Percentiles rank a stretch among this genome's conserved stretches.
These are phyloP conservation scores for Cicer bijugum DNA, from an alignment of 306 rosid genomes.

Conservation along the genomic window DNA sequence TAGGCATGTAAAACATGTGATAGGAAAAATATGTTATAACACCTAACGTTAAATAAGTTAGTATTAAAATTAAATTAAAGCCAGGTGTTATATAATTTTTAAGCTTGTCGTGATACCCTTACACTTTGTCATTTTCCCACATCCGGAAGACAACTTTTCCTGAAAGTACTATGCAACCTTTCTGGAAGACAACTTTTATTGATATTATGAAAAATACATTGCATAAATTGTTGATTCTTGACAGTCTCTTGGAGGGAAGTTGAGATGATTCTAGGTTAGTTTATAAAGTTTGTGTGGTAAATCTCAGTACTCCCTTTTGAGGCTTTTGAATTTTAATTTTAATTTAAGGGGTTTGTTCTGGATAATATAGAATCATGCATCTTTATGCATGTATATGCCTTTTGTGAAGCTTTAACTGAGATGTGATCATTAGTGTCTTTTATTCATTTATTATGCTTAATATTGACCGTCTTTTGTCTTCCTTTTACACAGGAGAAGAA, in stretches of 20 bases:
- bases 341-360: neutral
- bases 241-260: neutral
- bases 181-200: no score
- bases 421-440: conserved; percentile 30
- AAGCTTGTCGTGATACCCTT: neutral
- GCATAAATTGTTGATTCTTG: neutral
- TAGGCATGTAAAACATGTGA: conserved; percentile 1
- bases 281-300: conserved; percentile 10
- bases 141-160: neutral
- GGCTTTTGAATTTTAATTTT: neutral
- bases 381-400: conserved; percentile 16
- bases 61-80: neutral
- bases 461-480: conserved; percentile 25
- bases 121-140: neutral
- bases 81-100: neutral
- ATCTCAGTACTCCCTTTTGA: conserved; percentile 1
- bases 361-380: neutral
- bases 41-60: neutral
- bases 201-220: neutral
- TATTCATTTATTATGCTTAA: neutral
- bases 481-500: conserved; percentile 79
- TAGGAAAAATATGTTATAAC: neutral
- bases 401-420: conserved; percentile 32
- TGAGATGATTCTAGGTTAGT: conserved; percentile 13
- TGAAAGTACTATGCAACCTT: neutral